Evolutionary conservation across 1,284 basidiomycete genomes (phyloP).

Genomic region (Coniferiporia weirii): DNA sequence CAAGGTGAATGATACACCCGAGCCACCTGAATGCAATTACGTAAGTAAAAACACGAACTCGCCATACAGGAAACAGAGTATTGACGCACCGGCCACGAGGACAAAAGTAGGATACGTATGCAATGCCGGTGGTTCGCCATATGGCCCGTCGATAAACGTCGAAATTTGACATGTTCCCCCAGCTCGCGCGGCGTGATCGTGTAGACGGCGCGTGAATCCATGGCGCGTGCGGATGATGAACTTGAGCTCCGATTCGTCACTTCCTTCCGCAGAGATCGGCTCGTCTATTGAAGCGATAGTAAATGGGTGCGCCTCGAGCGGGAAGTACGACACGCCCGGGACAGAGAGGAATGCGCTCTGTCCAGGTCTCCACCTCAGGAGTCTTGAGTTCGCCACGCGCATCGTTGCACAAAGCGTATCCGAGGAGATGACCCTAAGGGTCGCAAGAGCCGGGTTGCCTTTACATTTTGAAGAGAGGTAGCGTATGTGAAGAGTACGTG

Average conservation of each 20-base stretch:
- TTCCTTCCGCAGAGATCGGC: constrained; percentile 12
- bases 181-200: constrained; percentile 21
- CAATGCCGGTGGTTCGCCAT: constrained; percentile 33
- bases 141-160: constrained; percentile 35
- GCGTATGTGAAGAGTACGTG: constrained; percentile 24
- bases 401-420: constrained; percentile 39
- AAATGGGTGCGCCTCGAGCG: constrained; percentile 41
- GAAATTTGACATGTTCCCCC: constrained; percentile 21
- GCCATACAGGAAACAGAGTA: too few species aligned
- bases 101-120: constrained; percentile 30
- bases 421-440: constrained; percentile 34
- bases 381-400: constrained; percentile 25
- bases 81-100: constrained; percentile 31
- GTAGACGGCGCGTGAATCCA: constrained; percentile 34
- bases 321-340: constrained; percentile 30
- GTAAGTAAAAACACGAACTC: neutral
- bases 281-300: constrained; percentile 35
- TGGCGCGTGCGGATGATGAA: constrained; percentile 36
- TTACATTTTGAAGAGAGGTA: neutral
- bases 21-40: constrained; percentile 27
- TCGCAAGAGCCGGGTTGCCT: constrained; percentile 22
- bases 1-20: constrained; percentile 35
- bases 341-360: constrained; percentile 41
- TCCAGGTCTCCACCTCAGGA: constrained; percentile 36
- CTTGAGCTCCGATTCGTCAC: neutral